Base-by-base conservation (phyloP, 805 yeast genomes). In the Spathaspora passalidarum region DNA sequence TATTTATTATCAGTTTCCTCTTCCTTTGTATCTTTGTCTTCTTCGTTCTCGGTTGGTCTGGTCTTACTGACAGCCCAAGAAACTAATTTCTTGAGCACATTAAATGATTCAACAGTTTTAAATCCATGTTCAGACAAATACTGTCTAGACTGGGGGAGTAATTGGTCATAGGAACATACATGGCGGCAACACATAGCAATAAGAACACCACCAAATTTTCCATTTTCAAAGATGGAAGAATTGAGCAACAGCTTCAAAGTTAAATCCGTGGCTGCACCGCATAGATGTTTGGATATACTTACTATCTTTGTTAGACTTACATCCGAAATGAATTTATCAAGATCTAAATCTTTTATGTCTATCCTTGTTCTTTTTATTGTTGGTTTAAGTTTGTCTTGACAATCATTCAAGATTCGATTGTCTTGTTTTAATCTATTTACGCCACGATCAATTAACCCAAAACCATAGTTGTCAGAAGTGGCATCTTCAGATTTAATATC, bases 141-240 rank as follows among this genome's bases (percentile, higher is more conserved):
- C 19, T 54, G 52, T 42, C 68, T 61, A 1, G 84, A 78, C 22
- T 65, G 69, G 0, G 75, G 72, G 13, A 86, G 61, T 13, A 86
- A 68, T 46, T 76, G 72, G n/a, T 73, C 65, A 49, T 80, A 82
- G 35, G 76, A 65, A 56, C 97, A 91, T 17, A 84, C 82, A 57
- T 90, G 97, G 45, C 97, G 75, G 62, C 97, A 90, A 60, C 97
- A 90, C 88, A 91, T 84, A 20, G 97, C 97, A 25, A 90, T 88
- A 22, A 87, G 65, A 50, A 86, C 64, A 0, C 94, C 95, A 2
- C 64, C 61, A 40, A 81, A 67, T 32, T 38, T 34, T 16, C 19
- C 14, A n/a, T 48, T 47, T 8, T 44, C 38, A 18, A 50, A 40
- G 1, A 72, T 49, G 10, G 60, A 53, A 0, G 72, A 59, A 48